Base-by-base conservation (phyloP, 495 filamentous ascomycete species). In the Daldinia grandis region DNA sequence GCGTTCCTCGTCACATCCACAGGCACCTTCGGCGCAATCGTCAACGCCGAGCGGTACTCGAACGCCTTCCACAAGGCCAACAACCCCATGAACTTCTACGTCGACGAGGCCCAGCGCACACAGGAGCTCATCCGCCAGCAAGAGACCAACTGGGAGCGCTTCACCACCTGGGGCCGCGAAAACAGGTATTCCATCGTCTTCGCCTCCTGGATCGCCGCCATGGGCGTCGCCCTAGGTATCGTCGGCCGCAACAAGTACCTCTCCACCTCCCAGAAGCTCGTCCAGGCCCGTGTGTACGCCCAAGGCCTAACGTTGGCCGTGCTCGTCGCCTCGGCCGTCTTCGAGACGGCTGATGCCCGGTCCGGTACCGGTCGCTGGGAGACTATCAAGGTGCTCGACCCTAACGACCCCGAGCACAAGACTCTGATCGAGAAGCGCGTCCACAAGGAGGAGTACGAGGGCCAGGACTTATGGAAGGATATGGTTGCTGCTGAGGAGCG, bases 271-370 rank as follows among this genome's bases (percentile, higher is more conserved):
- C 95, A 99, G 87, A 99, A 99, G 85, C 83, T 99, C 27, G 95
- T 99, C 19, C 95, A 99, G 85, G 96, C 96, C 9, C 89, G 95
- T 85, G 91, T 99, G 66, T 98, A 98, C 81, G 95, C 95, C n/a
- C 95, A 99, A 83, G 94, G 93, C 15, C 81, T 97, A 74, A 98
- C 95, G 54, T 81, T 99, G 17, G 92, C 91, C 75, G 93, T 98
- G 58, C 81, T 99, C 65, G 83, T 97, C 73, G 93, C 92, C 31
- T 92, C 88, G 63, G 95, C 96, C 40, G 93, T 88, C 17, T 91
- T 98, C 76, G 95, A 99, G 89, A 90, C 94, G 30, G 87, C 86
- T 5, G 95, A 99, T 78, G 90, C 91, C 62, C 87, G 85, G 67
- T 86, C 85, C 70, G 93, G 91, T 17, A 87, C 87, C 76, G 94